A percentile compares a stretch with the other conserved stretches of the same genome.
phyloP scores from a whole-genome alignment of 371 early-diverging fungal genomes.

The Mortierella sp. region DNA sequence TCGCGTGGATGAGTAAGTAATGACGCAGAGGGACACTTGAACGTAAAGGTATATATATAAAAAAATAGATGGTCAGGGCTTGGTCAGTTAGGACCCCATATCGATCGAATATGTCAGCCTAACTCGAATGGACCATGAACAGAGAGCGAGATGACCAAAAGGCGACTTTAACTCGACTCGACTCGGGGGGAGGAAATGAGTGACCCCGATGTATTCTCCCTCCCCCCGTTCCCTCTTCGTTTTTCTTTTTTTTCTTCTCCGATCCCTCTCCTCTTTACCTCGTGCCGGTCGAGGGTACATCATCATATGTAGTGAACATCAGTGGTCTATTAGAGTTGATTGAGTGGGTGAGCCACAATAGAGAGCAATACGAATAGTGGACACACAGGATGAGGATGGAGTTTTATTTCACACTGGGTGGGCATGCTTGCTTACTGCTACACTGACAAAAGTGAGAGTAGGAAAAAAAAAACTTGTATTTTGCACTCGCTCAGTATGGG shows the following conservation, averaged over 20 bases:
- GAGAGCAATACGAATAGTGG: neutral
- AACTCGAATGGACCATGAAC: neutral
- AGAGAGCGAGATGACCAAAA: no score
- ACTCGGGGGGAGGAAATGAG: neutral
- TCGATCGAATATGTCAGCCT: conserved; percentile 10
- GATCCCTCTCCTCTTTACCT: neutral
- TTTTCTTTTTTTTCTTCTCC: conserved; percentile 4
- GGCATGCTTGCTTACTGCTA: neutral
- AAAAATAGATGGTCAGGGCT: neutral
- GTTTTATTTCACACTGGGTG: neutral
- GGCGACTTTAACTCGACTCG: no score
- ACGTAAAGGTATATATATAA: neutral
- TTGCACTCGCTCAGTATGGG: neutral
- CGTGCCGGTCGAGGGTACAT: neutral
- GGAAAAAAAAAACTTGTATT: neutral
- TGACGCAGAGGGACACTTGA: neutral
- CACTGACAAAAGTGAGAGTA: neutral
- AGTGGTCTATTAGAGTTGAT: neutral
- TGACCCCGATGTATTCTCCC: conserved; percentile 1
- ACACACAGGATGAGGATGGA: neutral
- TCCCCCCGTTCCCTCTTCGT: neutral
- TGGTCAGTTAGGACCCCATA: neutral
- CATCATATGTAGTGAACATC: neutral
- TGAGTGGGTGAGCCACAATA: conserved; percentile 1
- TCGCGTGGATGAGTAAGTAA: conserved; percentile 11